Conservation (phyloP, 2,329 filamentous ascomycete species). For the Coleophoma eucalyptorum region DNA sequence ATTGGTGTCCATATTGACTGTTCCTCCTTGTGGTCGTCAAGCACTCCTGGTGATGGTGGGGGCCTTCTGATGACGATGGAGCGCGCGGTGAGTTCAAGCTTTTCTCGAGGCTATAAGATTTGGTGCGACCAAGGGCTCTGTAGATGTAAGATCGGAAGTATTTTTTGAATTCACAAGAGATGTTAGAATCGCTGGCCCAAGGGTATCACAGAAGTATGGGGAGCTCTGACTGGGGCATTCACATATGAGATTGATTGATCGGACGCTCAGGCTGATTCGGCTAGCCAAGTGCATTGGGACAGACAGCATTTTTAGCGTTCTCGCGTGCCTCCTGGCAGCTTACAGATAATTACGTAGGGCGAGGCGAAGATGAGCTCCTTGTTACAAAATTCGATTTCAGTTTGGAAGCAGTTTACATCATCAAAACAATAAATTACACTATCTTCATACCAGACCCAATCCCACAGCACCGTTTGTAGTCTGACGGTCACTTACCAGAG, state of each 20-base stretch:
- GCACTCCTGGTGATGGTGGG: conserved; percentile 15
- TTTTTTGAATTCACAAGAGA: neutral
- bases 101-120: conserved; percentile 5
- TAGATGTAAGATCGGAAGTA: neutral
- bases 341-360: neutral
- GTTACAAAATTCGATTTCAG: too few species aligned
- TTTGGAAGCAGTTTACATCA: too few species aligned
- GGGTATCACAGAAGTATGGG: conserved; percentile 21
- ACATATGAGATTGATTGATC: conserved; percentile 1
- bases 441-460: conserved; percentile 25
- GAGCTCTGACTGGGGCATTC: neutral
- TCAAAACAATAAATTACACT: neutral
- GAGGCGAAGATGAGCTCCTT: neutral
- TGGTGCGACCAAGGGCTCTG: neutral
- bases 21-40: conserved; percentile 6
- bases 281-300: neutral
- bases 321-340: too few species aligned
- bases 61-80: conserved; percentile 19
- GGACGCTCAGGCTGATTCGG: conserved; percentile 5
- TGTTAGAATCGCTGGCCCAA: conserved; percentile 5
- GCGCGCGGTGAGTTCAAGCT: conserved; percentile 11
- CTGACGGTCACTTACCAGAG: conserved; percentile 21
- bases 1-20: conserved; percentile 78
- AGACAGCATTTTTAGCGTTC: neutral
- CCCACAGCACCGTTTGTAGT: conserved; percentile 31